These are phyloP conservation scores for Danielia reshetovae DNA, from an alignment of 805 yeast genomes.

Conservation along the genomic window DNA sequence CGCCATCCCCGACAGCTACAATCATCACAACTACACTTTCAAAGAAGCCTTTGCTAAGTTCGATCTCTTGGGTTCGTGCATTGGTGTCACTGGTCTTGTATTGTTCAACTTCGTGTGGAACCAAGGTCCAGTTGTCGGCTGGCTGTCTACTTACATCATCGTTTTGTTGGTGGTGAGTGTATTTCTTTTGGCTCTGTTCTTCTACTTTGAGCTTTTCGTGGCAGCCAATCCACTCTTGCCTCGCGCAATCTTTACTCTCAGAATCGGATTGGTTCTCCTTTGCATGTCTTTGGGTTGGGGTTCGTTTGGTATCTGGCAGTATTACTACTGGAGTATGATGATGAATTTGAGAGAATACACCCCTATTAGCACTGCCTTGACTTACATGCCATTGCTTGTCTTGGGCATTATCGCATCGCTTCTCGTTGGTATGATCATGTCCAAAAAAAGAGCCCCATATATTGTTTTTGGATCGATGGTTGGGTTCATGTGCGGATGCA, in stretches of 20 bases:
- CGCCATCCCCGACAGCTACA: constrained; percentile 32
- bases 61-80: constrained; percentile 40
- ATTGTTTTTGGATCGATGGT: constrained; percentile 48
- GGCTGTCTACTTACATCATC: constrained; percentile 57
- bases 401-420: constrained; percentile 56
- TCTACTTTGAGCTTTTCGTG: constrained; percentile 43
- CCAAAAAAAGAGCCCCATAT: constrained; percentile 45
- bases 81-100: constrained; percentile 59
- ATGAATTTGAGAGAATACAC: constrained; percentile 47
- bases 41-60: constrained; percentile 12
- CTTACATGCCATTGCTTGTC: constrained; percentile 44
- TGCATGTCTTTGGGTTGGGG: constrained; percentile 70
- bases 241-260: constrained; percentile 38
- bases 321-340: constrained; percentile 52
- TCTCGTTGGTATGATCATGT: constrained; percentile 45
- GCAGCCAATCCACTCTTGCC: constrained; percentile 55
- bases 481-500: constrained; percentile 52
- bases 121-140: constrained; percentile 71
- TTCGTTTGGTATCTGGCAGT: constrained; percentile 72
- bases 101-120: constrained; percentile 68
- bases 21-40: constrained; percentile 11
- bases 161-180: constrained; percentile 54
- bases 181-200: constrained; percentile 36
- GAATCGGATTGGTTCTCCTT: constrained; percentile 45
- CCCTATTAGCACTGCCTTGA: constrained; percentile 32